A percentile compares a stretch with the other conserved stretches of the same genome.
Conservation (phyloP, 2,329 filamentous ascomycete genomes). For the Fusarium nisikadoi region DNA sequence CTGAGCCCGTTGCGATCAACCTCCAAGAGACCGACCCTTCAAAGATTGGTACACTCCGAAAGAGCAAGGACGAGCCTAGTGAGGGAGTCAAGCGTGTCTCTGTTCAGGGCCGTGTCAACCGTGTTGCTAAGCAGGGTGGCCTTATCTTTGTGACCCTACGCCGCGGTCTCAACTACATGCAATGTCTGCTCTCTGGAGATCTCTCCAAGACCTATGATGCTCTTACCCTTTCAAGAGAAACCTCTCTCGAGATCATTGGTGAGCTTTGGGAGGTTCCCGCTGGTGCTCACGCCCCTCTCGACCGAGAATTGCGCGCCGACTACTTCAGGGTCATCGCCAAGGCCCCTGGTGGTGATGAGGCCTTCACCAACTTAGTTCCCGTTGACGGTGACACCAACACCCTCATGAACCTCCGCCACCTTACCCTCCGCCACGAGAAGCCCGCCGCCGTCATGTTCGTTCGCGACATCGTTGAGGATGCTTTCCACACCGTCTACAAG, state of each 20-base stretch:
- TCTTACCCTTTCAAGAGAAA: slow-evolving; percentile 84
- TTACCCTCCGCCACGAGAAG: slow-evolving; percentile 85
- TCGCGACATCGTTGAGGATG: slow-evolving; percentile 80
- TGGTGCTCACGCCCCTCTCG: slow-evolving; percentile 82
- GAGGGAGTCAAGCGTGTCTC: slow-evolving; percentile 65
- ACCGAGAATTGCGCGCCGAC: slow-evolving; percentile 90
- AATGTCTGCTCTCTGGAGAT: slow-evolving; percentile 67
- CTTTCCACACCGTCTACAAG: slow-evolving; percentile 83
- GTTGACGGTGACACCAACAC: slow-evolving; percentile 49
- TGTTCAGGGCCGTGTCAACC: slow-evolving; percentile 85
- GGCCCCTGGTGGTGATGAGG: slow-evolving; percentile 84
- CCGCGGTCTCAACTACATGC: slow-evolving; percentile 81
- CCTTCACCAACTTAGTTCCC: slow-evolving; percentile 81
- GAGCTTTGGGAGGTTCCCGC: slow-evolving; percentile 85
- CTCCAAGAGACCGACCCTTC: slow-evolving; percentile 62
- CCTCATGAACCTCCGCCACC: slow-evolving; percentile 83
- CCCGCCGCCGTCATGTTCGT: slow-evolving; percentile 89
- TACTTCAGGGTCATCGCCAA: slow-evolving; percentile 81
- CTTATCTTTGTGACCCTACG: slow-evolving; percentile 85
- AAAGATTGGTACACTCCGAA: slow-evolving; percentile 47
- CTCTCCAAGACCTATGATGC: slow-evolving; percentile 93
- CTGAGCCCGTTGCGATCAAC: slow-evolving; percentile 78
- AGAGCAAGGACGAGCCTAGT: slow-evolving; percentile 47
- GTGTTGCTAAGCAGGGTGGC: slow-evolving; percentile 82
- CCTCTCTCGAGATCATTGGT: slow-evolving; percentile 84